Evolutionary conservation across 768 basidiomycete genomes (phyloP).

Genomic region (Boletus huronensis): DNA sequence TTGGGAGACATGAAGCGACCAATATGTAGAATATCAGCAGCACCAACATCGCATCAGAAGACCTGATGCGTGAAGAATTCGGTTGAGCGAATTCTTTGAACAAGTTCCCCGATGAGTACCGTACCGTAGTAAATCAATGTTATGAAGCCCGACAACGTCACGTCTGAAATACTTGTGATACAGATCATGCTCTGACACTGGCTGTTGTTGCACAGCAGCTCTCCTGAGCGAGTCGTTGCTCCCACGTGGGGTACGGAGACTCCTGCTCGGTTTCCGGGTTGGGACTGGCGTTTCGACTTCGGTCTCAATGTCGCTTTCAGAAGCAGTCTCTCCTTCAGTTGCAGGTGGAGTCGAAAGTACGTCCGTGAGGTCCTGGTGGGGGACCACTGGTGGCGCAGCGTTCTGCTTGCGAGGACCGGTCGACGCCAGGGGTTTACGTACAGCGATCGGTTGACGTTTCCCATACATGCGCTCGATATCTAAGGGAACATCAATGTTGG

Average conservation of each 20-base stretch:
- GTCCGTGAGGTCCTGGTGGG: constrained; percentile 26
- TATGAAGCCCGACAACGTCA: constrained; percentile 75
- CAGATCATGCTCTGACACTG: constrained; percentile 80
- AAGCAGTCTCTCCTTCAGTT: constrained; percentile 71
- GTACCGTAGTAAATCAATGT: constrained; percentile 84
- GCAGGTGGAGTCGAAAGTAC: constrained; percentile 53
- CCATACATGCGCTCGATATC: constrained; percentile 96
- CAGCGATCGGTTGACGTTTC: constrained; percentile 83
- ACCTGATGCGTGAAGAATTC: constrained; percentile 44
- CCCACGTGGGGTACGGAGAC: background rate
- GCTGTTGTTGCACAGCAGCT: background rate
- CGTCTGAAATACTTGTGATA: constrained; percentile 87
- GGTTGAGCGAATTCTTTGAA: constrained; percentile 14
- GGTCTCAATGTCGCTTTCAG: constrained; percentile 66
- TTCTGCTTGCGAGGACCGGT: constrained; percentile 15
- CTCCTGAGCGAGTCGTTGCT: constrained; percentile 7
- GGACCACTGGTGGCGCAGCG: constrained; percentile 6
- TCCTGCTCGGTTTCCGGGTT: constrained; percentile 6
- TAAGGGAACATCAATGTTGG: constrained; percentile 27
- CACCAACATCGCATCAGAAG: constrained; percentile 79
- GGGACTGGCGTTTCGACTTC: constrained; percentile 51
- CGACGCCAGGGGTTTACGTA: constrained; percentile 62
- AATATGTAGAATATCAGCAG: constrained; percentile 70
- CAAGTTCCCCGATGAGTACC: constrained; percentile 18
- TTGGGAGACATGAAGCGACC: constrained; percentile 55